These are phyloP conservation scores for Talaromyces ruber DNA, from an alignment of 495 filamentous ascomycete species.

Conservation along the genomic window DNA sequence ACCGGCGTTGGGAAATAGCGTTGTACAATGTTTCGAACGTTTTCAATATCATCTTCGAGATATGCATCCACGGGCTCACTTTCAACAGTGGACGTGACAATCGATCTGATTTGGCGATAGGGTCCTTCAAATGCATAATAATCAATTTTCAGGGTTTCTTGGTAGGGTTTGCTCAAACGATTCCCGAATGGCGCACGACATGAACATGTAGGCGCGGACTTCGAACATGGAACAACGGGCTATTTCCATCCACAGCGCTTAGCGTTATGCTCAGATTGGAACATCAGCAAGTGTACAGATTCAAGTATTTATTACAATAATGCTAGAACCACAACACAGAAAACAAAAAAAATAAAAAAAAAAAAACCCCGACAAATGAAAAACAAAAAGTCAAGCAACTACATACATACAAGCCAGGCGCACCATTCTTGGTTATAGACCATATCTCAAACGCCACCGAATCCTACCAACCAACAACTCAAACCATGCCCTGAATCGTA, in stretches of 20 bases:
- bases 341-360: neutral
- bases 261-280: neutral
- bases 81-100: too few species aligned
- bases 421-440: neutral
- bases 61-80: too few species aligned
- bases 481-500: neutral
- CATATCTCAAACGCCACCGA: neutral
- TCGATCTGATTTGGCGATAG: too few species aligned
- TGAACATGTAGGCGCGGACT: too few species aligned
- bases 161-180: too few species aligned
- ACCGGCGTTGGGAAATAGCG: too few species aligned
- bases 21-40: too few species aligned
- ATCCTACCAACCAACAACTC: neutral
- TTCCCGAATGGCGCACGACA: too few species aligned
- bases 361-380: conserved; percentile 1
- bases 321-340: neutral
- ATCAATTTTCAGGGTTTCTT: too few species aligned
- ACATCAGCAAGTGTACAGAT: neutral
- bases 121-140: too few species aligned
- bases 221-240: too few species aligned
- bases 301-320: neutral
- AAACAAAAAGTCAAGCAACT: neutral
- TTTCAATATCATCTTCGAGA: too few species aligned
- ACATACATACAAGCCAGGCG: neutral
- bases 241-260: neutral